Evolutionary conservation across 306 rosid genomes (phyloP), one percentile per base, ranked within the genome.

Genomic region (Fagus sylvatica): DNA sequence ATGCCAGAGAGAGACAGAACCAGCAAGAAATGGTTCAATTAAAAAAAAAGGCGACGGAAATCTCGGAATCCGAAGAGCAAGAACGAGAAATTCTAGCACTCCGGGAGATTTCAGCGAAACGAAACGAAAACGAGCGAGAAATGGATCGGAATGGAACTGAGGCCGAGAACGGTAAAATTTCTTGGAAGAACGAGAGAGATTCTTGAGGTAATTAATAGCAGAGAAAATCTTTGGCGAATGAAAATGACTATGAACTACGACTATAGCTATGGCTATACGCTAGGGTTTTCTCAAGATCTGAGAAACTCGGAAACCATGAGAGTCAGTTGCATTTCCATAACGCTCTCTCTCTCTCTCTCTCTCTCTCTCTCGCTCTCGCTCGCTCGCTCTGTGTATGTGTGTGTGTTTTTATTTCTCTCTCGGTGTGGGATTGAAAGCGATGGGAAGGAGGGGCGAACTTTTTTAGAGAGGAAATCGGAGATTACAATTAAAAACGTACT

Each of bases 201-300:
- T 80, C 84, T 78, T 78, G 79, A 74, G 36, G 61, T 68, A 43
- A 75, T 46, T 46, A 2, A 4, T 46, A 15, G 51, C 12, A 46
- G 32, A 40, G 56, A 17, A 42, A 72, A 79, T 62, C 57, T 53
- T 30, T 39, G 30, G 13, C 3, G 6, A 39, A 39, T 8, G 17
- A 28, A 12, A 30, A 69, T 34, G 61, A 33, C 41, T 32, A 54
- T 32, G 28, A 22, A 22, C 28, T 22, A 22, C 28, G 62, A 75
- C 36, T 60, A 12, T 32, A 1, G 66, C 40, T 60, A 60, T 7
- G 68, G 30, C 22, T 64, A 43, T 53, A 46, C 41, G 74, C 82
- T 79, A 83, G 83, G 88, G 84, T 75, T 81, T 79, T 40, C 70
- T 67, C 82, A 82, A 89, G 98, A 93, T 93, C 92, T 80, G 90